These are phyloP conservation scores for Sugiyamaella neomexicana DNA, from an alignment of 1,139 yeast genomes.

Conservation along the genomic window DNA sequence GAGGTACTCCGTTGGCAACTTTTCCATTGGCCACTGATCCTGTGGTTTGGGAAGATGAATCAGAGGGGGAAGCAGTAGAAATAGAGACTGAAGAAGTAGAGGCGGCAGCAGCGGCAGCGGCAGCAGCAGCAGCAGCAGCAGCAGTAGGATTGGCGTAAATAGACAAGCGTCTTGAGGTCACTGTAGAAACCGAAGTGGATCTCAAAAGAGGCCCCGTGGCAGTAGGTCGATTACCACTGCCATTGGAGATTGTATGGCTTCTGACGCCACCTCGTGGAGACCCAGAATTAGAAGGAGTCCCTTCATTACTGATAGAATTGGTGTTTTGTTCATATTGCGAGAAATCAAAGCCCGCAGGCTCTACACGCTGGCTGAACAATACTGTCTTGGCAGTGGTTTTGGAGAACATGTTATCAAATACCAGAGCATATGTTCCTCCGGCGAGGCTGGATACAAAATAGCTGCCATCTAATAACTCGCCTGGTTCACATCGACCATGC, in stretches of 20 bases:
- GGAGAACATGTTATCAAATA: slow-evolving; percentile 89
- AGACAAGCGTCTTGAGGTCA: background rate
- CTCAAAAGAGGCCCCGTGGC: background rate
- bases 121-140: slow-evolving; percentile 14
- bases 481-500: slow-evolving; percentile 42
- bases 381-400: slow-evolving; percentile 82
- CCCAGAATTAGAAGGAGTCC: background rate
- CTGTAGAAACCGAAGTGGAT: slow-evolving; percentile 5
- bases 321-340: background rate
- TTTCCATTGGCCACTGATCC: slow-evolving; percentile 5
- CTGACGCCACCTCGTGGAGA: background rate
- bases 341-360: slow-evolving; percentile 15
- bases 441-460: slow-evolving; percentile 50
- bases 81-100: too few relatives aligned
- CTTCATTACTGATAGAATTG: background rate
- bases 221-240: background rate
- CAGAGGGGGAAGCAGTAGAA: background rate
- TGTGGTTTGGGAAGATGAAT: background rate
- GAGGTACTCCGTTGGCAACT: slow-evolving; percentile 13
- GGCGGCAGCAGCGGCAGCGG: slow-evolving; percentile 5
- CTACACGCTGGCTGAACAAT: slow-evolving; percentile 59
- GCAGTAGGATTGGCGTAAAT: slow-evolving; percentile 9
- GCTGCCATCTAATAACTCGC: slow-evolving; percentile 51
- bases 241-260: background rate
- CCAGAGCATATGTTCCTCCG: slow-evolving; percentile 73